These are phyloP conservation scores for Gigaspora rosea DNA, from an alignment of 192 early-diverging fungal genomes.

Conservation along the genomic window DNA sequence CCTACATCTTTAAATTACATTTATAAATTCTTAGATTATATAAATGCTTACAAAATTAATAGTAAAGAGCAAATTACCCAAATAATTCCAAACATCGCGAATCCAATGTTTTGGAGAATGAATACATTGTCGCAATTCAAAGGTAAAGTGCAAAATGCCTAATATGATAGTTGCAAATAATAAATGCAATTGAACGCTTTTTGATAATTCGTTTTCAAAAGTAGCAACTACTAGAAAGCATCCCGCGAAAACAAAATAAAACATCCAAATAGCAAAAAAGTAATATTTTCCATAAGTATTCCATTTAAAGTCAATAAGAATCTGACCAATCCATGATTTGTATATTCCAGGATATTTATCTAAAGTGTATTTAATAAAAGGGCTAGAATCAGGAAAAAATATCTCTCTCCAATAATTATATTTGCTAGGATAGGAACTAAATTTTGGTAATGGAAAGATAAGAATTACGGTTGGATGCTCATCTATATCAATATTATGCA, in stretches of 20 bases:
- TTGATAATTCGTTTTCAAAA: neutral
- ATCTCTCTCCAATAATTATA: too few relatives aligned
- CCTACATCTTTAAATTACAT: too few relatives aligned
- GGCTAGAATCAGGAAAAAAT: too few relatives aligned
- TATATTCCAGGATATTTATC: neutral
- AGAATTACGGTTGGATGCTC: too few relatives aligned
- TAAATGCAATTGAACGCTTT: neutral
- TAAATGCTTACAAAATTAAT: neutral
- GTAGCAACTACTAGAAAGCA: neutral
- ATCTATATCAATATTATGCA: too few relatives aligned
- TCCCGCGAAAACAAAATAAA: neutral
- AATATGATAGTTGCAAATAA: neutral
- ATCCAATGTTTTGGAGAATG: neutral
- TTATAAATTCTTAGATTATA: too few relatives aligned
- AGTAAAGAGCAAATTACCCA: neutral
- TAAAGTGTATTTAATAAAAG: too few relatives aligned
- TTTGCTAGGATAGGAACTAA: too few relatives aligned
- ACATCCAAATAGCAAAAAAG: neutral
- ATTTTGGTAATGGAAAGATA: too few relatives aligned
- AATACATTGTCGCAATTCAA: conserved; percentile 14
- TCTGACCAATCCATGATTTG: conserved; percentile 11
- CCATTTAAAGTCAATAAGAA: conserved; percentile 20
- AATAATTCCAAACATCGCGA: neutral
- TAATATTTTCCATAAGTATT: conserved; percentile 7
- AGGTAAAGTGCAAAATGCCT: neutral